Conservation (phyloP, 495 filamentous ascomycete species). For the Parmelia sp. region DNA sequence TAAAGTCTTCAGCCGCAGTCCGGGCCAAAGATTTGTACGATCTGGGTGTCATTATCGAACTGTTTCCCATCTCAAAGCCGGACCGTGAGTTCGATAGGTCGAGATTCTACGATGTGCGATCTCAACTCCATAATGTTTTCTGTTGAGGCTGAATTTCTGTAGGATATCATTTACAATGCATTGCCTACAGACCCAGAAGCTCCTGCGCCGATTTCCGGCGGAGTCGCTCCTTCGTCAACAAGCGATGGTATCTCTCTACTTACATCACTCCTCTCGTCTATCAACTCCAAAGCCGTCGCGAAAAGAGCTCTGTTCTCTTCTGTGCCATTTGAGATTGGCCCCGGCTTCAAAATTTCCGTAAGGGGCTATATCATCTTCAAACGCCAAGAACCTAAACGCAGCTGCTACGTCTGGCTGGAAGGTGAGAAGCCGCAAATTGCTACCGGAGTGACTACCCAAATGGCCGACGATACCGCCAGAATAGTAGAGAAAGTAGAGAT, state of each 20-base stretch:
- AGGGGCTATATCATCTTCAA: slow-evolving; percentile 90
- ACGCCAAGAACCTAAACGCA: slow-evolving; percentile 68
- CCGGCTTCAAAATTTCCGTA: slow-evolving; percentile 76
- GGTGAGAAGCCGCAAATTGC: slow-evolving; percentile 79
- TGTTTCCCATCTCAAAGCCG: slow-evolving; percentile 80
- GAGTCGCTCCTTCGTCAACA: slow-evolving; percentile 44
- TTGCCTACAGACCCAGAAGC: slow-evolving; percentile 61
- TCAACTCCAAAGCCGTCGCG: slow-evolving; percentile 85
- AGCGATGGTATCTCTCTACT: slow-evolving; percentile 75
- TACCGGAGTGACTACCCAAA: slow-evolving; percentile 59
- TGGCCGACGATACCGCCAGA: slow-evolving; percentile 67
- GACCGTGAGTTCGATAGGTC: slow-evolving; percentile 72
- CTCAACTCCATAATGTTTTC: neutral
- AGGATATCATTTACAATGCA: slow-evolving; percentile 76
- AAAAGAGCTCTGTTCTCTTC: slow-evolving; percentile 82
- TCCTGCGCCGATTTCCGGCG: slow-evolving; percentile 41
- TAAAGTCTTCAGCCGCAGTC: slow-evolving; percentile 69
- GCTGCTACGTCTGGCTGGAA: slow-evolving; percentile 76
- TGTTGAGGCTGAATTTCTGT: slow-evolving; percentile 9
- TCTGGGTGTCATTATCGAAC: slow-evolving; percentile 83
- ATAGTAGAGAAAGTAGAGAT: slow-evolving; percentile 75
- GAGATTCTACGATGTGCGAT: slow-evolving; percentile 83
- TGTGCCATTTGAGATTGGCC: slow-evolving; percentile 77
- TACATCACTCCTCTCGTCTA: slow-evolving; percentile 75
- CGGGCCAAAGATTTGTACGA: slow-evolving; percentile 95